Conservation (phyloP, 2,329 filamentous ascomycete species). For the Ceratocystis lukuohia region DNA sequence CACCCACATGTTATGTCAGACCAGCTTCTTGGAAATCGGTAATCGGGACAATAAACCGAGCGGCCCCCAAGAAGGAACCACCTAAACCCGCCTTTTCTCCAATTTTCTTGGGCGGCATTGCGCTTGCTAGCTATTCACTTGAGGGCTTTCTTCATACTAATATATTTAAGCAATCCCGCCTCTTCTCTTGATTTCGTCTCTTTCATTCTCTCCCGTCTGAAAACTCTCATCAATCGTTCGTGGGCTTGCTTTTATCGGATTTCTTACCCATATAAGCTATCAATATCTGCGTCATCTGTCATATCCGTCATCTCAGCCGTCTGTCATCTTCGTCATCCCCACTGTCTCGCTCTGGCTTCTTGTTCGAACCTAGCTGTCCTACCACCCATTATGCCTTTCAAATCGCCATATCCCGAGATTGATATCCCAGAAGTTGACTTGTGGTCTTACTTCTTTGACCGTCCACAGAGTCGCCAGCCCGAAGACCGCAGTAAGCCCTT, state of each 20-base stretch:
- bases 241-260: too few species aligned
- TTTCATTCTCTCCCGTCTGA: too few species aligned
- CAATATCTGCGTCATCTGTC: too few species aligned
- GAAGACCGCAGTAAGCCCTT: conserved; percentile 55
- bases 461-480: conserved; percentile 48
- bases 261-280: too few species aligned
- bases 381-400: conserved; percentile 49
- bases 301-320: background rate
- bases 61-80: background rate
- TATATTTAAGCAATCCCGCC: too few species aligned
- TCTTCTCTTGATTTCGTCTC: too few species aligned
- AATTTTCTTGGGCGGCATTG: background rate
- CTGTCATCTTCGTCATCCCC: background rate
- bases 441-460: conserved; percentile 66
- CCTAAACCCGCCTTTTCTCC: background rate
- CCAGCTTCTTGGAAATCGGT: background rate
- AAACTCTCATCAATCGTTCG: too few species aligned
- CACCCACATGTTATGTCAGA: too few species aligned
- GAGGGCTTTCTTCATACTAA: background rate
- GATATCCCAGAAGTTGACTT: conserved; percentile 63
- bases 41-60: background rate
- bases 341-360: background rate
- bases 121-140: background rate
- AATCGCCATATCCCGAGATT: conserved; percentile 50
- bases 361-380: background rate